Evolutionary conservation across 2,329 filamentous ascomycete genomes (phyloP).

Genomic region (Pseudomassariella vexata): DNA sequence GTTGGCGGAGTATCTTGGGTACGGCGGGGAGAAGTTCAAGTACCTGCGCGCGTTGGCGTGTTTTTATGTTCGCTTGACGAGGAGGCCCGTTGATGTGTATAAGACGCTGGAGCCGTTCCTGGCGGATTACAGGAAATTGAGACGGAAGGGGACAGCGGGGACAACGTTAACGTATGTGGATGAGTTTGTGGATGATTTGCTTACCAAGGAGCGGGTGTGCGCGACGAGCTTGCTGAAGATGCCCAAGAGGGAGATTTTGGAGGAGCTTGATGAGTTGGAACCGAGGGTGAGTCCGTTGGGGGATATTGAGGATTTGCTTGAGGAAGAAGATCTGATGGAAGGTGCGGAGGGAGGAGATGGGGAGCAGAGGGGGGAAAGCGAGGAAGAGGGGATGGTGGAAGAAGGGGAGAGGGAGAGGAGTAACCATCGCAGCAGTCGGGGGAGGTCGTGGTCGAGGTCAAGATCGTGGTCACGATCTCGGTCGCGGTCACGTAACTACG

Average conservation of each 20-base stretch:
- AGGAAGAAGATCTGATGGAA: conserved; percentile 55
- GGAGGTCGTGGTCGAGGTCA: conserved; percentile 2
- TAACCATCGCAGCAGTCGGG: neutral
- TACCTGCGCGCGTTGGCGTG: conserved; percentile 85
- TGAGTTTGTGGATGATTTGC: conserved; percentile 86
- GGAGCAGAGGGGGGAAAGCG: neutral
- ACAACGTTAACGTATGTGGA: conserved; percentile 78
- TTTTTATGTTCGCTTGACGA: conserved; percentile 89
- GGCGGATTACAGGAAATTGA: conserved; percentile 76
- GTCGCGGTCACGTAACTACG: conserved; percentile 2
- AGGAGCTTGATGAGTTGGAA: conserved; percentile 85
- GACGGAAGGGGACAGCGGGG: conserved; percentile 67
- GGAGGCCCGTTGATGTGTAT: conserved; percentile 77
- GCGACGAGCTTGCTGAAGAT: conserved; percentile 91
- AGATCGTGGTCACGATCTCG: no score
- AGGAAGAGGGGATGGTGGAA: conserved; percentile 3
- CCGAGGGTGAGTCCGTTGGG: conserved; percentile 78
- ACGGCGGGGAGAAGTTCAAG: conserved; percentile 71
- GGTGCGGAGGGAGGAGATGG: conserved; percentile 27
- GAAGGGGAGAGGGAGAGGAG: neutral
- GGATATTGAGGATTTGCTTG: conserved; percentile 67
- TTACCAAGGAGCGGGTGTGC: conserved; percentile 85
- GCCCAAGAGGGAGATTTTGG: conserved; percentile 72
- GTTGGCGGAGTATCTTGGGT: conserved; percentile 71
- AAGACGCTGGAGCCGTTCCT: conserved; percentile 74